Evolutionary conservation across 345 rosid genomes (phyloP).

Genomic region (Eucalyptus pumila): DNA sequence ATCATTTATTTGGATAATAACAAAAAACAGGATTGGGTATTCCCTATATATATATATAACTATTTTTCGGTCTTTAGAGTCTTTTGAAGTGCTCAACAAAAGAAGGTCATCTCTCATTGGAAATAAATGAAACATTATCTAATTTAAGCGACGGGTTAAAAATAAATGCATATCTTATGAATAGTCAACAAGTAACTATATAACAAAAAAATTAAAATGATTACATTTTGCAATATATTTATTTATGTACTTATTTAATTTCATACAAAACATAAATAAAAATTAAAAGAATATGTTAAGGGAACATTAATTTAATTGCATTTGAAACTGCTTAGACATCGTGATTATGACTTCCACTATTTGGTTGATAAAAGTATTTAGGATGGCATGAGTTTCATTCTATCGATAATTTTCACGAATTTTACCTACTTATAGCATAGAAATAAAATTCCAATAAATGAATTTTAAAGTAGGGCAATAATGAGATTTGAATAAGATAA

Average conservation of each 20-base stretch:
- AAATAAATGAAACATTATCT: not conserved
- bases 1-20: too few relatives aligned
- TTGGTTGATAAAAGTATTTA: not conserved
- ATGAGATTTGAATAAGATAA: rapidly evolving
- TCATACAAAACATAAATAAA: not conserved
- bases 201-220: not conserved
- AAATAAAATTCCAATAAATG: not conserved
- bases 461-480: not conserved
- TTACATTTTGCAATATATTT: not conserved
- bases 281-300: not conserved
- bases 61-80: too few relatives aligned
- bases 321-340: not conserved
- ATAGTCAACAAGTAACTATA: not conserved
- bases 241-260: not conserved
- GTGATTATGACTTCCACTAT: not conserved
- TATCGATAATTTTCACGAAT: not conserved
- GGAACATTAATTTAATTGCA: not conserved
- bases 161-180: not conserved
- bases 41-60: too few relatives aligned
- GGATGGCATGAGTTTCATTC: too few relatives aligned
- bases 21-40: too few relatives aligned
- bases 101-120: not conserved
- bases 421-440: not conserved
- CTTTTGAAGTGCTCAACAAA: too few relatives aligned
- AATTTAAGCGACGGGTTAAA: not conserved